These are phyloP conservation scores for Elongisporangium anandrum DNA, from an alignment of 352 stramenopile species.

Conservation along the genomic window DNA sequence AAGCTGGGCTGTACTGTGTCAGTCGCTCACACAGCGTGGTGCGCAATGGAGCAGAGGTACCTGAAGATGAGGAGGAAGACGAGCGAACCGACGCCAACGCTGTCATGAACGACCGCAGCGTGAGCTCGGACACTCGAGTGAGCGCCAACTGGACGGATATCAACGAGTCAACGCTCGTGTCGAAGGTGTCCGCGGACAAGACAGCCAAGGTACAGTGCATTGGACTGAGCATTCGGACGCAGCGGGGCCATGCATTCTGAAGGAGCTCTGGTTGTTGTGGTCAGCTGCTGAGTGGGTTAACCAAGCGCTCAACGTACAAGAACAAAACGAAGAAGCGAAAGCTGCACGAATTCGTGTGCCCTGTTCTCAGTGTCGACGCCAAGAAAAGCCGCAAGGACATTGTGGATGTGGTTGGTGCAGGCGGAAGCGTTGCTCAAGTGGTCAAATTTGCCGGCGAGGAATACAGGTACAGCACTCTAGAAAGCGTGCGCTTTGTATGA, in stretches of 20 bases:
- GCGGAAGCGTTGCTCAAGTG: slow-evolving; percentile 46
- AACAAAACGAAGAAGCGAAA: slow-evolving; percentile 54
- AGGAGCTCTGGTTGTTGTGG: too few relatives aligned
- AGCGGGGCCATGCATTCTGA: too few relatives aligned
- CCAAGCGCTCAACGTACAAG: slow-evolving; percentile 29
- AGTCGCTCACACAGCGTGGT: too few relatives aligned
- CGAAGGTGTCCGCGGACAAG: slow-evolving; percentile 32
- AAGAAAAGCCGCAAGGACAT: slow-evolving; percentile 54
- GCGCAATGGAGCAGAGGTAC: slow-evolving; percentile 6
- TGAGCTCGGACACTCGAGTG: slow-evolving; percentile 28
- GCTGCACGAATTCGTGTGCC: slow-evolving; percentile 63
- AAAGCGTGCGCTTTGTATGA: neutral
- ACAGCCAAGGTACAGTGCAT: slow-evolving; percentile 62
- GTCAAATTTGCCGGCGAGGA: slow-evolving; percentile 85
- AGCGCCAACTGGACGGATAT: slow-evolving; percentile 62
- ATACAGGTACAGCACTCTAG: slow-evolving; percentile 43
- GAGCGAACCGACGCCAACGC: neutral
- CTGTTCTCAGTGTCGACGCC: slow-evolving; percentile 63
- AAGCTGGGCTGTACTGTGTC: too few relatives aligned
- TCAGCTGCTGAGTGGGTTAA: slow-evolving; percentile 50
- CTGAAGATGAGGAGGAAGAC: slow-evolving; percentile 1
- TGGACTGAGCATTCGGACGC: too few relatives aligned
- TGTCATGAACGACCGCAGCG: slow-evolving; percentile 10
- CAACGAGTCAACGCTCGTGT: slow-evolving; percentile 56
- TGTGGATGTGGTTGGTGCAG: slow-evolving; percentile 6